Percentiles rank a stretch among this genome's conserved stretches.
Evolutionary conservation across 129 eudicot species (phyloP).

Genomic region (Erigeron canadensis): DNA sequence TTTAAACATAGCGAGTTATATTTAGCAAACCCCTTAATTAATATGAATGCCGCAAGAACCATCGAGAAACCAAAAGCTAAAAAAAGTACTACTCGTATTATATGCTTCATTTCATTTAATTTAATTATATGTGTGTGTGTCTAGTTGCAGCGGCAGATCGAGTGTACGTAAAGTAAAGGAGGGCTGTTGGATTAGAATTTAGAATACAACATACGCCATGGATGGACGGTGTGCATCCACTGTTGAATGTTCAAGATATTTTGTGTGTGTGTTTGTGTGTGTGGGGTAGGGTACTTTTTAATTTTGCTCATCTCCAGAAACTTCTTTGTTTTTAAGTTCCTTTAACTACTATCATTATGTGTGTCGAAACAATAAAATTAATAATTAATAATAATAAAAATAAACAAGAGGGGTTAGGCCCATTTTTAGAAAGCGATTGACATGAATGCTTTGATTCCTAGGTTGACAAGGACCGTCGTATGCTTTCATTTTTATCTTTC

Average conservation of each 20-base stretch:
- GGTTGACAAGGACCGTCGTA: neutral
- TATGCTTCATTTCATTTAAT: too few relatives aligned
- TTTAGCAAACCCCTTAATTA: neutral
- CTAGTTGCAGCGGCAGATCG: slow-evolving; percentile 10
- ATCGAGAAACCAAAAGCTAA: slow-evolving; percentile 30
- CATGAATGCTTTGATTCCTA: slow-evolving; percentile 13
- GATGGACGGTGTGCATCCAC: slow-evolving; percentile 18
- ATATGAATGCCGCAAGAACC: slow-evolving; percentile 24
- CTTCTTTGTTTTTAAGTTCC: slow-evolving; percentile 28
- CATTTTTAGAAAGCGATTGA: slow-evolving; percentile 7
- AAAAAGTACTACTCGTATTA: too few relatives aligned
- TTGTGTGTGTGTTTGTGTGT: neutral
- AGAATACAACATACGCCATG: too few relatives aligned
- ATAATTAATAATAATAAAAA: too few relatives aligned
- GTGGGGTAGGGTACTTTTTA: neutral
- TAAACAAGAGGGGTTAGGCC: slow-evolving; percentile 1
- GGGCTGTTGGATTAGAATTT: slow-evolving; percentile 13
- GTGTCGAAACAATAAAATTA: neutral
- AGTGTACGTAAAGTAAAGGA: slow-evolving; percentile 12
- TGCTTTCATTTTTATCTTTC: too few relatives aligned
- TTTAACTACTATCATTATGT: too few relatives aligned
- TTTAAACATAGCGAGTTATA: neutral
- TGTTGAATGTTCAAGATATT: slow-evolving; percentile 15
- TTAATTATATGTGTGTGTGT: neutral
- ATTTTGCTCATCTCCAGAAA: slow-evolving; percentile 12